Evolutionary conservation across 768 basidiomycete species (phyloP).

Genomic region (Neoboletus magnificus): DNA sequence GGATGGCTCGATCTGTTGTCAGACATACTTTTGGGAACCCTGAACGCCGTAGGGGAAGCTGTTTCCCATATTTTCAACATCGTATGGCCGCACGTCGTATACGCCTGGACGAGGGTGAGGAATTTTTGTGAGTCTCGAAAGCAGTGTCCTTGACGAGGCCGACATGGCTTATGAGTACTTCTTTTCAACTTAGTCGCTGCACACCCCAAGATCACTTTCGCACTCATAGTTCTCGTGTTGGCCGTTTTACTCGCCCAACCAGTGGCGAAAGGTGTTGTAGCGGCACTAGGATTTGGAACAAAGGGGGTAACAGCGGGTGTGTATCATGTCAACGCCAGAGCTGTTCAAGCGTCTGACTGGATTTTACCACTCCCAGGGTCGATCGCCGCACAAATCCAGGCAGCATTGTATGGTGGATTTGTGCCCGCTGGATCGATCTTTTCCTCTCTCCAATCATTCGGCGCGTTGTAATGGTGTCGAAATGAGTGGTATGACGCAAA

Average conservation of each 20-base stretch:
- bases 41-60: rapidly evolving
- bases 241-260: background rate
- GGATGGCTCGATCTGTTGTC: background rate
- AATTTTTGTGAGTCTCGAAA: slow-evolving; percentile 1
- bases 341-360: background rate
- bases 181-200: background rate
- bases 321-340: background rate
- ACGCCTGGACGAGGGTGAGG: background rate
- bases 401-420: background rate
- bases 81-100: background rate
- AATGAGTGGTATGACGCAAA: background rate
- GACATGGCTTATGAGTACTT: background rate
- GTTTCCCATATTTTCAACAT: background rate
- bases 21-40: rapidly evolving
- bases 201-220: background rate
- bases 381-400: background rate
- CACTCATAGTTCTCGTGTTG: background rate
- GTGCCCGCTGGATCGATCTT: slow-evolving; percentile 1
- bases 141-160: background rate
- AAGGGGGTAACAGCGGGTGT: background rate
- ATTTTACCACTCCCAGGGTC: slow-evolving; percentile 3
- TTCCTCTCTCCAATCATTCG: slow-evolving; percentile 6
- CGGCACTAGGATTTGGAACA: background rate
- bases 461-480: background rate
- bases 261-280: background rate